phyloP scores from a whole-genome alignment of 2,329 filamentous ascomycete genomes.

The Cordyceps cateniannulata region DNA sequence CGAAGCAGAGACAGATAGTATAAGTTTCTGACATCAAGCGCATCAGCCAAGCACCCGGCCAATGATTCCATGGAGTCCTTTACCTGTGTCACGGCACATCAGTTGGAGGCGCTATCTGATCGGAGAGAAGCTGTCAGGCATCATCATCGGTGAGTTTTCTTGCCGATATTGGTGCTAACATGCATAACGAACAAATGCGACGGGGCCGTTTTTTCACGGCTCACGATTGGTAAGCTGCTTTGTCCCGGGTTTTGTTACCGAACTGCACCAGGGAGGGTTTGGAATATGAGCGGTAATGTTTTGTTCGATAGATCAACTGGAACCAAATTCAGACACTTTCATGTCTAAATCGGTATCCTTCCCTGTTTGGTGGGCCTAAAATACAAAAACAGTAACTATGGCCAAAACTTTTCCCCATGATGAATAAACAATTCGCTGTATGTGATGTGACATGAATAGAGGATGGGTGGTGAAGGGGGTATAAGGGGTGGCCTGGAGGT shows the following conservation, averaged over 20 bases:
- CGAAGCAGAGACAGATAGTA: neutral
- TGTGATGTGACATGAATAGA: constrained; percentile 8
- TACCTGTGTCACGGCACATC: neutral
- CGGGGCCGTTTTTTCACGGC: neutral
- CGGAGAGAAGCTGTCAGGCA: neutral
- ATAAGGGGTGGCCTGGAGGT: neutral
- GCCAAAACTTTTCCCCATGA: neutral
- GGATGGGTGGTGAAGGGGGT: constrained; percentile 1
- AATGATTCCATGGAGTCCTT: neutral
- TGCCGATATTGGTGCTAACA: neutral
- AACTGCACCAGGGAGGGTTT: neutral
- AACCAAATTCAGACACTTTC: neutral
- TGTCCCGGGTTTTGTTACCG: neutral
- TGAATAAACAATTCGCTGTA: constrained; percentile 1
- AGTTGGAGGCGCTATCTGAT: neutral
- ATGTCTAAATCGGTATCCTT: neutral
- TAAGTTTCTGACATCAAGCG: neutral
- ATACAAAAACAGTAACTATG: neutral
- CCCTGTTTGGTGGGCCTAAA: neutral
- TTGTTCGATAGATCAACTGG: neutral
- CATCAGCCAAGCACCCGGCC: neutral
- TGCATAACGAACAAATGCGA: neutral
- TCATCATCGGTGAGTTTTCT: neutral
- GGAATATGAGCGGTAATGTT: neutral
- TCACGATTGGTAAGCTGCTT: neutral